Conservation (phyloP, 768 basidiomycete genomes). For the Mycena sanguinolenta region DNA sequence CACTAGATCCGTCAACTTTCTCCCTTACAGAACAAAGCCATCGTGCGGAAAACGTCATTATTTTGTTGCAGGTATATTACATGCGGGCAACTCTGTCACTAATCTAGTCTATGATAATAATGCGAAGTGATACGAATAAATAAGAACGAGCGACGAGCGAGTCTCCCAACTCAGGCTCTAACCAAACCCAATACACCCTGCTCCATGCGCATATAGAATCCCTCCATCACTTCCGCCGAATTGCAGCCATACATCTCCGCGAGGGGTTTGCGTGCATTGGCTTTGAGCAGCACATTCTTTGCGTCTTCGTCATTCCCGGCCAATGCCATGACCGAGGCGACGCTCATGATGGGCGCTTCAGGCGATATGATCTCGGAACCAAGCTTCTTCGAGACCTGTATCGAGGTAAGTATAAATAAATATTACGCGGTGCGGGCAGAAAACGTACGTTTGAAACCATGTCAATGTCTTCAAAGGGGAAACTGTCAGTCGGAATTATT, state of each 20-base stretch:
- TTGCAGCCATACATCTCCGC: conserved; percentile 54
- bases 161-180: conserved; percentile 5
- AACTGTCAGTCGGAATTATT: background rate
- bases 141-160: no score
- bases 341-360: conserved; percentile 33
- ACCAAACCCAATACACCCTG: conserved; percentile 7
- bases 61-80: no score
- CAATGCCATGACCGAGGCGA: conserved; percentile 30
- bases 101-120: no score
- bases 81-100: no score
- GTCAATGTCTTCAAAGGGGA: no score
- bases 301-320: conserved; percentile 40
- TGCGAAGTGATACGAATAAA: no score
- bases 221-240: conserved; percentile 12
- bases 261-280: conserved; percentile 61
- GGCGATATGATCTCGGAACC: conserved; percentile 30
- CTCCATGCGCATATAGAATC: conserved; percentile 17
- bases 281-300: conserved; percentile 53
- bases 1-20: no score
- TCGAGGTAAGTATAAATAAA: no score
- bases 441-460: no score
- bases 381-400: conserved; percentile 20
- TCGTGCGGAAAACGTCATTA: no score
- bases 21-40: no score
- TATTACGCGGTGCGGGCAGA: no score